phyloP scores from a whole-genome alignment of 2,329 filamentous ascomycete genomes.

The Trichophyton verrucosum region DNA sequence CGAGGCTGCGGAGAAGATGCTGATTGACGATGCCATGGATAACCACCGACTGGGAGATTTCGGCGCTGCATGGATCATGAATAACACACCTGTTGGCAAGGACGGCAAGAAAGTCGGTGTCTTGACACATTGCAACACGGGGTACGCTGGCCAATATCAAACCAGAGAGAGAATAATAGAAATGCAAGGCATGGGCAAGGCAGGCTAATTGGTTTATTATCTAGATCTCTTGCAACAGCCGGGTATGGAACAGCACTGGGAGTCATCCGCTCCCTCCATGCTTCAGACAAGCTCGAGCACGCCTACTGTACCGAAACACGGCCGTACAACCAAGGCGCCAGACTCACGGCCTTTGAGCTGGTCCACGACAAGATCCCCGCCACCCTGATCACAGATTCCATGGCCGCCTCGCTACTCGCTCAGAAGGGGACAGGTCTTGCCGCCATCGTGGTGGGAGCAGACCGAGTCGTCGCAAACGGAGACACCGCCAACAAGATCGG shows the following conservation, averaged over 20 bases:
- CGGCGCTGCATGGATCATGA: conserved; percentile 71
- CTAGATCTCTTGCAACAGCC: conserved; percentile 77
- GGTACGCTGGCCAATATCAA: conserved; percentile 37
- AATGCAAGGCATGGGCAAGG: not conserved
- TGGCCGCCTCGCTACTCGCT: conserved; percentile 76
- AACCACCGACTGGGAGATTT: conserved; percentile 74
- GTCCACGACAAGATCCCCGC: conserved; percentile 84
- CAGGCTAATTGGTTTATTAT: not conserved
- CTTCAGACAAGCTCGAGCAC: conserved; percentile 54
- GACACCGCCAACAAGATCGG: conserved; percentile 99
- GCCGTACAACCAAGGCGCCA: conserved; percentile 94
- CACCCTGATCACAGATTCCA: conserved; percentile 88
- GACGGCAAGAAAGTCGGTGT: conserved; percentile 56
- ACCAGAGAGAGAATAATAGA: not conserved
- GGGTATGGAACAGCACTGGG: conserved; percentile 95
- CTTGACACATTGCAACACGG: conserved; percentile 95
- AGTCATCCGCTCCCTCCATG: conserved; percentile 73
- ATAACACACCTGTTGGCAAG: conserved; percentile 41
- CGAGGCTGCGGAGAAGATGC: conserved; percentile 68
- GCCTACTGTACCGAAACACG: conserved; percentile 95
- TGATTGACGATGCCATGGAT: conserved; percentile 73
- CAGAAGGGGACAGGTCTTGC: conserved; percentile 52
- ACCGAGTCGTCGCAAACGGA: conserved; percentile 88
- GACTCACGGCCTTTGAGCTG: conserved; percentile 92
- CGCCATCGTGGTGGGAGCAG: conserved; percentile 86